Evolutionary conservation across 495 filamentous ascomycete species (phyloP).

Genomic region (Daldinia grandis): DNA sequence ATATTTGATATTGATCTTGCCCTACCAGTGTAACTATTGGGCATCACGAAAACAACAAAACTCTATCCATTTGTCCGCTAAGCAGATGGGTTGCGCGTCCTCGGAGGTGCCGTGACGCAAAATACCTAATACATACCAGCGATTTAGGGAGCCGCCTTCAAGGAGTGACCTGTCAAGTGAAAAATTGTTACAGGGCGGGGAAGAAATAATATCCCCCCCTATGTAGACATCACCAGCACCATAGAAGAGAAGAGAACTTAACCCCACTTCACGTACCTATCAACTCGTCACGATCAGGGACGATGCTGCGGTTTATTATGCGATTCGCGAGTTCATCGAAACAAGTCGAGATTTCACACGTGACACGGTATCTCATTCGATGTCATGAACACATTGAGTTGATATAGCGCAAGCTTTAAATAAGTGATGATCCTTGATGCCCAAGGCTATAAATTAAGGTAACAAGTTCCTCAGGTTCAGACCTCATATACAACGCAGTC

Average conservation of each 20-base stretch:
- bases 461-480: conserved; percentile 9
- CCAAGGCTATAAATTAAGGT: conserved; percentile 24
- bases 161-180: conserved; percentile 25
- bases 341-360: conserved; percentile 13
- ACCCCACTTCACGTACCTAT: conserved; percentile 18
- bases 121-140: conserved; percentile 1
- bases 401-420: neutral
- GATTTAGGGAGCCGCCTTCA: neutral
- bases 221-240: neutral
- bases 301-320: conserved; percentile 27
- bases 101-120: conserved; percentile 9
- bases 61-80: conserved; percentile 15
- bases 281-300: conserved; percentile 17
- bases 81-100: conserved; percentile 25
- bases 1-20: conserved; percentile 18
- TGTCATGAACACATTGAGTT: conserved; percentile 4
- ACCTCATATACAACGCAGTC: conserved; percentile 3
- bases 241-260: conserved; percentile 9
- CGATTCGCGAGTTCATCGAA: conserved; percentile 16
- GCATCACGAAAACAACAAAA: conserved; percentile 36
- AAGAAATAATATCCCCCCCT: conserved; percentile 5
- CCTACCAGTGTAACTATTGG: conserved; percentile 23
- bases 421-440: conserved; percentile 25
- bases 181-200: conserved; percentile 19
- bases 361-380: conserved; percentile 8